These are phyloP conservation scores for Isabelozyma rhagii DNA, from an alignment of 805 yeast genomes.

Conservation along the genomic window DNA sequence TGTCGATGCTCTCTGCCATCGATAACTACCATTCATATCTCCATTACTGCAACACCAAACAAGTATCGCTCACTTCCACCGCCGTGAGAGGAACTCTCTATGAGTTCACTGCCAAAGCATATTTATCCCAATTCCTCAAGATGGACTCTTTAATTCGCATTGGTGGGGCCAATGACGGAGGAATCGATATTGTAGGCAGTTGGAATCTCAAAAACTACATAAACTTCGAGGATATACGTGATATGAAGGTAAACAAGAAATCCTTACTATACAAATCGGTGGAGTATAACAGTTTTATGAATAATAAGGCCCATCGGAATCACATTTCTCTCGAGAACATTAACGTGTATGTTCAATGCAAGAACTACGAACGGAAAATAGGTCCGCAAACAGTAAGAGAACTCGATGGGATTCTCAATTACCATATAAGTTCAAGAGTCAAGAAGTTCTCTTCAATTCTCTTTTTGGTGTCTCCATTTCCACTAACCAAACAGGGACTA, in stretches of 20 bases:
- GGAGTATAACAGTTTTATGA: neutral
- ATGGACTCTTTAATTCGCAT: conserved; percentile 37
- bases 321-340: conserved; percentile 21
- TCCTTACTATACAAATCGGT: conserved; percentile 13
- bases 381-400: conserved; percentile 50
- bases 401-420: conserved; percentile 48
- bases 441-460: conserved; percentile 23
- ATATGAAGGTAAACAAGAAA: neutral
- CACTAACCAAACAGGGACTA: conserved; percentile 46
- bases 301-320: neutral
- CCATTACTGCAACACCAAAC: conserved; percentile 20
- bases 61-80: conserved; percentile 26
- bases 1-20: neutral
- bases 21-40: conserved; percentile 24
- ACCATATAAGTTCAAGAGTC: conserved; percentile 22
- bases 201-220: conserved; percentile 37
- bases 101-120: conserved; percentile 43
- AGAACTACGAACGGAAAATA: conserved; percentile 42
- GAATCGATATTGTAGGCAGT: conserved; percentile 52
- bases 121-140: conserved; percentile 35
- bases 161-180: conserved; percentile 58
- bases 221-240: neutral
- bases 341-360: conserved; percentile 53
- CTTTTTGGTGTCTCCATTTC: conserved; percentile 46
- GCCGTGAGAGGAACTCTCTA: conserved; percentile 56